phyloP scores from a whole-genome alignment of 306 rosid genomes.

The Cicer arietinum region DNA sequence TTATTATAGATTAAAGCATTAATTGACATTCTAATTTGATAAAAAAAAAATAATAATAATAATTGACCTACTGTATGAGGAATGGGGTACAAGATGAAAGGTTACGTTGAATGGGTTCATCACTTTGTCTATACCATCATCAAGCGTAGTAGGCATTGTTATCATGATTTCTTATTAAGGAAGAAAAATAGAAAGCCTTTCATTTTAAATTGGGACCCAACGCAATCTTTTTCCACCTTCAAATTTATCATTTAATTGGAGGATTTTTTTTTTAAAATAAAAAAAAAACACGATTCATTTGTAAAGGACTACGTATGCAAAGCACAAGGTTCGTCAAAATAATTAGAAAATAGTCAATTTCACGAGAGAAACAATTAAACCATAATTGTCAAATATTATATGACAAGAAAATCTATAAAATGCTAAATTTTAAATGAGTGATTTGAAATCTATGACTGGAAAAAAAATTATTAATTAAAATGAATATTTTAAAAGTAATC shows the following conservation, averaged over 20 bases:
- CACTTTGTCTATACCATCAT: constrained; percentile 13
- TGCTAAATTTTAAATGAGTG: neutral
- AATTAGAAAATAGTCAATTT: too few relatives aligned
- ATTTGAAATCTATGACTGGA: neutral
- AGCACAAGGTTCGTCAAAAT: too few relatives aligned
- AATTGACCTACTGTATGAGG: constrained; percentile 15
- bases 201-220: neutral
- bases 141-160: neutral
- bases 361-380: too few relatives aligned
- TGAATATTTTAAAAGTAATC: too few relatives aligned
- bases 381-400: neutral
- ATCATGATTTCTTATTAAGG: constrained; percentile 31
- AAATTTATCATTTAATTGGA: neutral
- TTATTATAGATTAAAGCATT: constrained; percentile 12
- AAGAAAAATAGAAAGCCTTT: constrained; percentile 20
- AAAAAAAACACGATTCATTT: too few relatives aligned
- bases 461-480: too few relatives aligned
- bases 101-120: constrained; percentile 29
- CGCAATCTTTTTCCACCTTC: neutral
- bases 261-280: neutral
- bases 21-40: constrained; percentile 16
- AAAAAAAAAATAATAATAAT: neutral
- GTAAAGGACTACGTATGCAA: too few relatives aligned
- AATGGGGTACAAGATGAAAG: neutral
- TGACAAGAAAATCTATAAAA: neutral